Evolutionary conservation across 2,329 filamentous ascomycete species (phyloP).

Genomic region (Penicillium polonicum): DNA sequence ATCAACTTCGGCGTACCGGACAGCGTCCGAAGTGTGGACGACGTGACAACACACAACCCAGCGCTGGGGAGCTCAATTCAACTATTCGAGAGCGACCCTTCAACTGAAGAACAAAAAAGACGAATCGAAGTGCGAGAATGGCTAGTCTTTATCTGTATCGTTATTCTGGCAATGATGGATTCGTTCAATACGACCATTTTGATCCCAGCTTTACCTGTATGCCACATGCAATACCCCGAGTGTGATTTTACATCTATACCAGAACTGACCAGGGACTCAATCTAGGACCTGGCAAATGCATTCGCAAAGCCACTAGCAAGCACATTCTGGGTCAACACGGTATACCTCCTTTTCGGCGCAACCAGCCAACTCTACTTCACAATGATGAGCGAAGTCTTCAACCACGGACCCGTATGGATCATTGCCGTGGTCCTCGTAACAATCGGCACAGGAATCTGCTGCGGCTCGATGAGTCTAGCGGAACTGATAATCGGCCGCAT

Average conservation of each 20-base stretch:
- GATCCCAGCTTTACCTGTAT: constrained; percentile 47
- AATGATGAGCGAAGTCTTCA: constrained; percentile 43
- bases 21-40: constrained; percentile 17
- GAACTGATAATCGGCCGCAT: constrained; percentile 46
- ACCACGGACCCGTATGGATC: constrained; percentile 48
- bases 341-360: constrained; percentile 45
- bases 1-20: constrained; percentile 11
- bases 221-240: constrained; percentile 7
- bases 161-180: constrained; percentile 50
- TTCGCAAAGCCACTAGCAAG: constrained; percentile 38
- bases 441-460: constrained; percentile 47
- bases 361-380: constrained; percentile 31
- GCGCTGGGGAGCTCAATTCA: constrained; percentile 21
- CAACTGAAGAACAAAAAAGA: constrained; percentile 31
- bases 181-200: constrained; percentile 51
- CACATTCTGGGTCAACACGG: constrained; percentile 52
- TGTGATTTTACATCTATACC: neutral
- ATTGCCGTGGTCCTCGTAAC: constrained; percentile 47
- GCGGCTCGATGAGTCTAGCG: constrained; percentile 37
- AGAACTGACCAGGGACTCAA: neutral
- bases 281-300: constrained; percentile 34
- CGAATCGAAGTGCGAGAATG: constrained; percentile 42
- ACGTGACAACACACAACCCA: constrained; percentile 5
- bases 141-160: constrained; percentile 44
- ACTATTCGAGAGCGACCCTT: constrained; percentile 18